These are phyloP conservation scores for Kwoniella botswanensis DNA, from an alignment of 768 basidiomycete species.

Conservation along the genomic window DNA sequence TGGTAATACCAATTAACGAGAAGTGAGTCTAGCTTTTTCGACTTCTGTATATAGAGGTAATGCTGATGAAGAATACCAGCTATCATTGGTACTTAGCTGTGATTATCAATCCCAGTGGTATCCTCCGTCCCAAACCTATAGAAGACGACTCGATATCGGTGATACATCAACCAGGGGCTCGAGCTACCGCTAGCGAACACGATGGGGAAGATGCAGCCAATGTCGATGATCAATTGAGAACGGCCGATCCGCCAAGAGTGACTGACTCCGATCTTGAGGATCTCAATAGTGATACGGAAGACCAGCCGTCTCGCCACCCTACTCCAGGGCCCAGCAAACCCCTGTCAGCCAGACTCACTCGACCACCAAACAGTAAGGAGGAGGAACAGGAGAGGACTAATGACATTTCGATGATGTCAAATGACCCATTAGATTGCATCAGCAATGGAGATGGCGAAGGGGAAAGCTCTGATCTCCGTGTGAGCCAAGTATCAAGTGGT, in stretches of 20 bases:
- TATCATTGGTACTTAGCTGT: conserved; percentile 97
- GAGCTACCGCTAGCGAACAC: background rate
- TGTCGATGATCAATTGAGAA: background rate
- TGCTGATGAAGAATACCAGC: conserved; percentile 60
- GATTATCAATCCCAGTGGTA: conserved; percentile 77
- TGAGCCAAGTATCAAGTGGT: conserved; percentile 11
- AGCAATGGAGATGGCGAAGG: conserved; percentile 9
- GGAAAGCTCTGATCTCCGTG: background rate
- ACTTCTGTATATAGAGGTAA: too few relatives aligned
- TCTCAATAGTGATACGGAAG: conserved; percentile 8
- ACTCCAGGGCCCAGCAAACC: background rate
- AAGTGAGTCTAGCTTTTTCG: conserved; percentile 64
- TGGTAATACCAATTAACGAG: conserved; percentile 96
- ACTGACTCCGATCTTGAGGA: conserved; percentile 9
- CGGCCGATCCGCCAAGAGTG: background rate
- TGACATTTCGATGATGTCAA: background rate
- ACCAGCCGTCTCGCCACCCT: background rate
- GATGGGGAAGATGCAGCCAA: conserved; percentile 11
- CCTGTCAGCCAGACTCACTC: background rate
- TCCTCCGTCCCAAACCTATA: conserved; percentile 54
- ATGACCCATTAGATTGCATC: conserved; percentile 26
- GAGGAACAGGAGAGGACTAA: background rate
- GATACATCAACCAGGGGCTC: background rate
- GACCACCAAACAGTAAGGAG: background rate
- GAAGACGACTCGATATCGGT: background rate